Conservation (phyloP, 768 basidiomycete species). For the Leccinum barrowsii region DNA sequence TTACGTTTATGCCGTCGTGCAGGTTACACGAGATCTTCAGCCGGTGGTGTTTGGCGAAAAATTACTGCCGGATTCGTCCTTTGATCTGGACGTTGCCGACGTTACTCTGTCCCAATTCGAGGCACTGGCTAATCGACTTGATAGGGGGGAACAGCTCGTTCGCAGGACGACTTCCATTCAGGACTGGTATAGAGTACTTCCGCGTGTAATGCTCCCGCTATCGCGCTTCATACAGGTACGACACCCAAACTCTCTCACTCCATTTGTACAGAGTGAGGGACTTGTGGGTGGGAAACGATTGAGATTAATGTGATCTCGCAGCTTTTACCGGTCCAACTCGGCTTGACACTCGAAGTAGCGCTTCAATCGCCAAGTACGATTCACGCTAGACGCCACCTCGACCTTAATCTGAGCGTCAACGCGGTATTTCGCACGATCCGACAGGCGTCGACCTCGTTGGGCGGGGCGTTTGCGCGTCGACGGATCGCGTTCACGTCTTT, state of each 20-base stretch:
- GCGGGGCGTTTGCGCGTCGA: conserved; percentile 54
- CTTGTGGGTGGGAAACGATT: neutral
- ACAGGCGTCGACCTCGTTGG: conserved; percentile 52
- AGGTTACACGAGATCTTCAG: conserved; percentile 89
- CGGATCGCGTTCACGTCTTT: conserved; percentile 92
- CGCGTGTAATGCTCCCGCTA: conserved; percentile 65
- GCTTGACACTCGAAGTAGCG: conserved; percentile 81
- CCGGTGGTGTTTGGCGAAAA: conserved; percentile 82
- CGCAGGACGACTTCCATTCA: conserved; percentile 28
- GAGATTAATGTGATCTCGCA: conserved; percentile 28
- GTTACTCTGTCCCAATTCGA: conserved; percentile 81
- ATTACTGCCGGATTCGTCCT: conserved; percentile 65
- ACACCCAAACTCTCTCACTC: neutral
- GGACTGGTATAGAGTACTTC: conserved; percentile 47
- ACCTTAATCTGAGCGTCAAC: conserved; percentile 83
- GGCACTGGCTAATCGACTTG: conserved; percentile 51
- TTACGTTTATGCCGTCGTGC: conserved; percentile 82
- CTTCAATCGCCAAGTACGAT: conserved; percentile 44
- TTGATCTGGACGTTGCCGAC: conserved; percentile 80
- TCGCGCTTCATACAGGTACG: conserved; percentile 72
- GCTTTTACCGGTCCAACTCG: conserved; percentile 59
- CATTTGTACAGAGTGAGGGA: conserved; percentile 4
- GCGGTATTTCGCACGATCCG: conserved; percentile 82
- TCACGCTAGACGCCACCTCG: conserved; percentile 48
- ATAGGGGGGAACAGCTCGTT: conserved; percentile 39